phyloP scores from a whole-genome alignment of 2,329 filamentous ascomycete species.

The Penicillium brasilianum region DNA sequence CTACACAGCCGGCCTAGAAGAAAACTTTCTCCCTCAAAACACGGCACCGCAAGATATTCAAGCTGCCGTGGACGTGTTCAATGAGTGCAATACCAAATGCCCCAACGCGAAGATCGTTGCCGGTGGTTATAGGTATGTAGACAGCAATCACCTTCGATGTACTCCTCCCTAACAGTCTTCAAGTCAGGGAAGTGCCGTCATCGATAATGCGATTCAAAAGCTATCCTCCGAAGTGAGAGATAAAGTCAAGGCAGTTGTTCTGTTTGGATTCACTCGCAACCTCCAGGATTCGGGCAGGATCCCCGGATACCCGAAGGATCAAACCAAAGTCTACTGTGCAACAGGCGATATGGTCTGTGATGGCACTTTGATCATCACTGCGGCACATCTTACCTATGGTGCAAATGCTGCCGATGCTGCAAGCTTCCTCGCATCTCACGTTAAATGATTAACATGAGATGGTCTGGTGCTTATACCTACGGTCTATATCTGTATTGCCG shows the following conservation, averaged over 20 bases:
- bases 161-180: not conserved
- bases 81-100: slow-evolving; percentile 49
- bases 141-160: not conserved
- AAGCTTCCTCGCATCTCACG: not conserved
- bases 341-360: slow-evolving; percentile 56
- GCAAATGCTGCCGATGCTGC: slow-evolving; percentile 20
- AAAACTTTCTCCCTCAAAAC: not conserved
- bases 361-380: slow-evolving; percentile 37
- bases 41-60: slow-evolving; percentile 34
- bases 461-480: not conserved
- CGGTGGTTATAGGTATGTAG: slow-evolving; percentile 49
- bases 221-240: slow-evolving; percentile 16
- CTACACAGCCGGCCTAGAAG: not conserved
- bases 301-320: slow-evolving; percentile 47
- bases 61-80: slow-evolving; percentile 50
- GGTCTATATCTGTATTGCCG: not conserved
- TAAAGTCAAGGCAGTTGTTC: slow-evolving; percentile 46
- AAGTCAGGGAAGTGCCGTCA: slow-evolving; percentile 1
- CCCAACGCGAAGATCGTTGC: slow-evolving; percentile 51
- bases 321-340: slow-evolving; percentile 47
- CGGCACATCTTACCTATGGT: slow-evolving; percentile 47
- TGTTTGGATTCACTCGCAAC: slow-evolving; percentile 53
- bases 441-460: not conserved
- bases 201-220: not conserved
- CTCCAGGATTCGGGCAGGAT: slow-evolving; percentile 48